These are phyloP conservation scores for Aureobasidium sp. DNA, from an alignment of 2,329 filamentous ascomycete genomes.

Conservation along the genomic window DNA sequence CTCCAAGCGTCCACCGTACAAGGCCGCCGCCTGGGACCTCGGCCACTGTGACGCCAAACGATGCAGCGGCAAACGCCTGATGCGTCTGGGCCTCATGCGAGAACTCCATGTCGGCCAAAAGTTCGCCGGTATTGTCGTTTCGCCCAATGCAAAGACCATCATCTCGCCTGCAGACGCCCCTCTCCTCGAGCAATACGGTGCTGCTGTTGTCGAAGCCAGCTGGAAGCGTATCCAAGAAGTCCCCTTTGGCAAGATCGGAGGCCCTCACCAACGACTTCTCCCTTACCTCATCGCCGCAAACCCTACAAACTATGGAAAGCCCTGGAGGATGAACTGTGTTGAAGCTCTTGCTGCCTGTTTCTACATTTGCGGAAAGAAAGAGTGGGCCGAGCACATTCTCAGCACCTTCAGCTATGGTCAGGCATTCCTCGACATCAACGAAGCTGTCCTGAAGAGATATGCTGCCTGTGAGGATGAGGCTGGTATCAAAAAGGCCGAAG, in stretches of 20 bases:
- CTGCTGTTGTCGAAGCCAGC: slow-evolving; percentile 92
- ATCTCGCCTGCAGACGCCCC: slow-evolving; percentile 76
- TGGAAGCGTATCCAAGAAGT: slow-evolving; percentile 92
- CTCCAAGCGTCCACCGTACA: slow-evolving; percentile 55
- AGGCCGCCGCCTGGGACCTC: slow-evolving; percentile 95
- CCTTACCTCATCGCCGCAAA: slow-evolving; percentile 97
- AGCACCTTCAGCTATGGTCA: slow-evolving; percentile 81
- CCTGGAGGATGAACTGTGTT: slow-evolving; percentile 91
- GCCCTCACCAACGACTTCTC: slow-evolving; percentile 82
- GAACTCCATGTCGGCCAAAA: slow-evolving; percentile 88
- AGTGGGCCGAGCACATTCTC: slow-evolving; percentile 83
- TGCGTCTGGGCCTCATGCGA: slow-evolving; percentile 88
- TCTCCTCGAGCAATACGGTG: slow-evolving; percentile 79
- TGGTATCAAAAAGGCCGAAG: slow-evolving; percentile 75
- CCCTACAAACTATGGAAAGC: slow-evolving; percentile 92
- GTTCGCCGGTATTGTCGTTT: slow-evolving; percentile 86
- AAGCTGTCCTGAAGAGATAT: slow-evolving; percentile 72
- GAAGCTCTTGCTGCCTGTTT: slow-evolving; percentile 92
- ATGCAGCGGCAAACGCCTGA: slow-evolving; percentile 91
- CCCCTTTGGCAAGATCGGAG: slow-evolving; percentile 84
- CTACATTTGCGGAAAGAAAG: slow-evolving; percentile 80
- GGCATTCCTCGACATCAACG: slow-evolving; percentile 87
- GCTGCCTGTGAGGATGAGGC: slow-evolving; percentile 76
- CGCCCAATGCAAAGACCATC: slow-evolving; percentile 83
- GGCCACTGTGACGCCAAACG: slow-evolving; percentile 96